These are phyloP conservation scores for Scutellaria baicalensis DNA, from an alignment of 257 asterid species.

Conservation along the genomic window DNA sequence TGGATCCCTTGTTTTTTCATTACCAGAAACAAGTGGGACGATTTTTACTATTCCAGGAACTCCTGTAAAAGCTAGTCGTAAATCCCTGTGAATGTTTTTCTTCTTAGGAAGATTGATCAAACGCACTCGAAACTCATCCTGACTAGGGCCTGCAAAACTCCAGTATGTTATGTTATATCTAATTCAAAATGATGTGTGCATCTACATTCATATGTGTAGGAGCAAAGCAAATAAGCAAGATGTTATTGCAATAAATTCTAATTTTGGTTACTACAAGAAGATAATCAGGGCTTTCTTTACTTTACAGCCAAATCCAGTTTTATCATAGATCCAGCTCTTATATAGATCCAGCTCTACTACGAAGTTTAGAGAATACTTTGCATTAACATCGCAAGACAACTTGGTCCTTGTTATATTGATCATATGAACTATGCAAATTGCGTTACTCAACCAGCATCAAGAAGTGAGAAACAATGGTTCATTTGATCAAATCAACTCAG, in stretches of 20 bases:
- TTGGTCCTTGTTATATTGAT: too few species aligned
- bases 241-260: not conserved
- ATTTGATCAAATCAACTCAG: too few species aligned
- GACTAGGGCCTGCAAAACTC: slow-evolving; percentile 28
- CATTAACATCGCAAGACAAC: not conserved
- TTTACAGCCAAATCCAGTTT: not conserved
- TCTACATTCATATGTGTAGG: not conserved
- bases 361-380: not conserved
- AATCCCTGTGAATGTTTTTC: slow-evolving; percentile 75
- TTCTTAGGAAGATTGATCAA: slow-evolving; percentile 91
- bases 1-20: slow-evolving; percentile 84
- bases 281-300: not conserved
- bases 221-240: not conserved
- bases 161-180: not conserved
- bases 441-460: too few species aligned
- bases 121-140: slow-evolving; percentile 61
- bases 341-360: not conserved
- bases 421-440: too few species aligned
- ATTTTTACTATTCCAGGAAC: slow-evolving; percentile 64
- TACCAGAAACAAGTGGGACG: slow-evolving; percentile 76
- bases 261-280: not conserved
- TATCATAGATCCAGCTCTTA: not conserved
- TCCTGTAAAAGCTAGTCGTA: slow-evolving; percentile 56
- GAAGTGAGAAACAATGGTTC: too few species aligned
- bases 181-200: not conserved